These are phyloP conservation scores for Hemileccinum rubropunctum DNA, from an alignment of 768 basidiomycete genomes.

Conservation along the genomic window DNA sequence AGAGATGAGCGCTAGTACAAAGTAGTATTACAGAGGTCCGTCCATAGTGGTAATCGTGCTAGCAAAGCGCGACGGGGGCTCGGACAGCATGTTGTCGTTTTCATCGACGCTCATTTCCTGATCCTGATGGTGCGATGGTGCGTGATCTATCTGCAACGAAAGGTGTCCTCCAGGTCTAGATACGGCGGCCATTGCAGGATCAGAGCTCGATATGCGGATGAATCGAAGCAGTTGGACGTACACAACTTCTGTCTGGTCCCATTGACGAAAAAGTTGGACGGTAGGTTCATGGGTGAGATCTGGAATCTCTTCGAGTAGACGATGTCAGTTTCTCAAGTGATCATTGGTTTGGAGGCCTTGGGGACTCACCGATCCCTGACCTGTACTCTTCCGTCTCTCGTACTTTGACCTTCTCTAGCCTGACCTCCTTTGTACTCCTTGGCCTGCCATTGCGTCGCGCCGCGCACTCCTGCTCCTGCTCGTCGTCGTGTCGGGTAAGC, in stretches of 20 bases:
- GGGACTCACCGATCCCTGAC: conserved; percentile 70
- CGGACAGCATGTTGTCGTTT: conserved; percentile 27
- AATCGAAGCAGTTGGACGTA: conserved; percentile 72
- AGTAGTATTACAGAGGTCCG: conserved; percentile 24
- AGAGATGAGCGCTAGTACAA: not conserved
- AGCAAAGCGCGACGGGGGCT: conserved; percentile 35
- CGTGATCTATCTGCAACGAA: conserved; percentile 23
- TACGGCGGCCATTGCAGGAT: conserved; percentile 46
- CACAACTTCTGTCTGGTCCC: conserved; percentile 75
- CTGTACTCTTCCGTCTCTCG: conserved; percentile 71
- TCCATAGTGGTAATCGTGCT: conserved; percentile 41
- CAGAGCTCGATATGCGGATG: conserved; percentile 68
- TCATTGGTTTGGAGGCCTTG: not conserved
- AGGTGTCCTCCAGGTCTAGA: conserved; percentile 62
- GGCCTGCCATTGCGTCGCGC: conserved; percentile 71
- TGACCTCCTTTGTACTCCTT: conserved; percentile 63
- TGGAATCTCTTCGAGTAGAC: conserved; percentile 54
- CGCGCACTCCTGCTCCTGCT: conserved; percentile 57
- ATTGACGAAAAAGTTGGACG: conserved; percentile 67
- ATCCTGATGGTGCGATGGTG: conserved; percentile 10
- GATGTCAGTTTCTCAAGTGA: not conserved
- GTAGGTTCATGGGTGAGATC: conserved; percentile 75
- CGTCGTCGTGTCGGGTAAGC: conserved; percentile 69
- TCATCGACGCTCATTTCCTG: conserved; percentile 24
- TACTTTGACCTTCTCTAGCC: conserved; percentile 67